Conservation (phyloP, 768 basidiomycete species). For the Rhodotorula babjevae region DNA sequence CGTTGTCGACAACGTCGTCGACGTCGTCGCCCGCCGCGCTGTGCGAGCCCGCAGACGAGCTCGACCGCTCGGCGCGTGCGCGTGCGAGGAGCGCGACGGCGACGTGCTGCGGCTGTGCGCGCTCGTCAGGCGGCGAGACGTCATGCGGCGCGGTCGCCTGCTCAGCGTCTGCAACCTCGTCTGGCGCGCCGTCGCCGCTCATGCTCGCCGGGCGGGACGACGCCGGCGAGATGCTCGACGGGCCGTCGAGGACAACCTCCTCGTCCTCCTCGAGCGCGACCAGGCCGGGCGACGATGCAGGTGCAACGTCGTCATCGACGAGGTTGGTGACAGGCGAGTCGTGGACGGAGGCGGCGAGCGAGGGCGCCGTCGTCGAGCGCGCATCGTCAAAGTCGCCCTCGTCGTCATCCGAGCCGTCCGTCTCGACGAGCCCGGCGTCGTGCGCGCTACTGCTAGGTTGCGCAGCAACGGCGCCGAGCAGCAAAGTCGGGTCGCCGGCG, state of each 20-base stretch:
- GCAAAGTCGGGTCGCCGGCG: not conserved
- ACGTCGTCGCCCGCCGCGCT: not conserved
- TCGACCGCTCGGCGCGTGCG: not conserved
- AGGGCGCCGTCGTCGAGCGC: not conserved
- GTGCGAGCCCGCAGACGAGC: not conserved
- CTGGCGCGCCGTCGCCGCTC: no score
- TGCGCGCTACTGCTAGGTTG: no score
- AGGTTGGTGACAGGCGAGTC: no score
- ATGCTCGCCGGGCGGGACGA: not conserved
- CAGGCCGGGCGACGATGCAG: no score
- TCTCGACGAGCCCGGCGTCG: no score
- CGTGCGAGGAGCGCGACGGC: not conserved
- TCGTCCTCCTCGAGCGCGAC: not conserved
- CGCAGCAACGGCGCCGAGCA: no score
- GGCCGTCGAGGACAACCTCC: not conserved
- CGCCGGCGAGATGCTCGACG: no score
- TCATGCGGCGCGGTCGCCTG: no score
- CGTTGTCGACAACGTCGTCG: not conserved
- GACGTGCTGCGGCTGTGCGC: not conserved
- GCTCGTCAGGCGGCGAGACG: not conserved
- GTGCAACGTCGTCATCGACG: no score
- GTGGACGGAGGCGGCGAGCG: not conserved
- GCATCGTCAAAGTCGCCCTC: not conserved
- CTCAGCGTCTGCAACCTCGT: no score
- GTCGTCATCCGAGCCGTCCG: not conserved